Evolutionary conservation across 345 rosid genomes (phyloP), one percentile per base, ranked within the genome.

Genomic region (Lepidium aucheri): DNA sequence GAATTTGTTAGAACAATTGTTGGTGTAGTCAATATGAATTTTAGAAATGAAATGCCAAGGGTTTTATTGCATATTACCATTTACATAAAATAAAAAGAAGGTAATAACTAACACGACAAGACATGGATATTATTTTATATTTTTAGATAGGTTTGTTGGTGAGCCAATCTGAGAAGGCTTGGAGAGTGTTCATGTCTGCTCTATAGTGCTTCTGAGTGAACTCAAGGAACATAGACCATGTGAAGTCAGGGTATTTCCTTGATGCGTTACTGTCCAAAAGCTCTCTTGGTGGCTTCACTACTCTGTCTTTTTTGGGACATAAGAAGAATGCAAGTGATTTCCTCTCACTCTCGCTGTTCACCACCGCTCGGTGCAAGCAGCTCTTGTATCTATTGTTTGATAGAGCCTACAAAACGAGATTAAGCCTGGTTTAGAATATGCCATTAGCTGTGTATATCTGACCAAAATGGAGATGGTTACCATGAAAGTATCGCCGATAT

Each of bases 401-500:
- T 11, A 95, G 84, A 28, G 99, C 99, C 99, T 95, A 66, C 15
- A 42, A 41, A 32, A 30, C 30, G 0, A 63, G 30, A 13, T 40
- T 6, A 38, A 39, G 0, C 43, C 58, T 28, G 11, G 38, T 53
- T 70, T 63, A 54, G 69, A 42, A 43, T 35, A 53, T 34, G 5
- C 13, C 1, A 3, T n/a, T 15, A 57, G 14, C n/a, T 32, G 11
- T 51, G 53, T 36, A 44, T 36, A 11, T 43, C 14, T 22, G 54
- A 36, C 50, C 8, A 54, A 63, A 12, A 46, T 53, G 49, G 26
- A 6, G 11, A 3, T 24, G 30, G 56, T 76, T 83, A 94, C 99
- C 99, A 88, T 85, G 88, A 94, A 94, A 57, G 99, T 94, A 80
- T 94, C 99, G n/a, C 99, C 99, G 38, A 90, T 82, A 84, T 94